Base-by-base conservation (phyloP, 768 basidiomycete species). In the Trametes gibbosa region DNA sequence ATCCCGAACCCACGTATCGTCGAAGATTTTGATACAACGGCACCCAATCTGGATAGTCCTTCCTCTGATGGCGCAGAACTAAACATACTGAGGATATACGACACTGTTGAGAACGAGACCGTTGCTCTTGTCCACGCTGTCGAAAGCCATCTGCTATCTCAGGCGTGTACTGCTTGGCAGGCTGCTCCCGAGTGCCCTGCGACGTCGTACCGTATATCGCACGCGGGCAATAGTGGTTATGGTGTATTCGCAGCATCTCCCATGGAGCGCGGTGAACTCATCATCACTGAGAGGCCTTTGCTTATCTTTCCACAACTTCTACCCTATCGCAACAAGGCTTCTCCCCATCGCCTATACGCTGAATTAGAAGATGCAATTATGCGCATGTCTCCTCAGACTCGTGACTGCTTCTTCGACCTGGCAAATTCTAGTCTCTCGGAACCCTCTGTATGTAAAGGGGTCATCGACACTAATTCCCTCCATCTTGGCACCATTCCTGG, bases 401-500 rank as follows among this genome's bases (percentile, higher is more conserved):
- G 21, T 7, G 45, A 46, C 1, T 35, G 25, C 0, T 56, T 56
- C 50, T 43, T 46, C 23, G 17, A 10, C 6, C 60, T 61, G 14
- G 24, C 27, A 2, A 56, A 61, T n/a, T 41, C 25, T 12, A 21
- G 41, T 21, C 25, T n/a, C 17, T 5, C 13, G 3, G 53, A 47
- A 14, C 21, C 50, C 3, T 48, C 42, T 3, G 2, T 17, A n/a
- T 23, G n/a, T 7, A 52, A 52, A 24, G 54, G 50, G 4, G 56
- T 61, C 39, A 47, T 61, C 25, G 54, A 61, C 45, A 61, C 60
- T 5, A 61, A 61, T 24, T 54, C 54, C 13, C 42, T 61, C 6
- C 17, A 40, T 13, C 21, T 52, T 1, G 60, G 54, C 16, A 1
- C 25, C 2, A 40, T 61, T 2, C 32, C 27, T 3, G 48, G 54